Base-by-base conservation (phyloP, 2,329 filamentous ascomycete genomes). In the Venturia nashicola region DNA sequence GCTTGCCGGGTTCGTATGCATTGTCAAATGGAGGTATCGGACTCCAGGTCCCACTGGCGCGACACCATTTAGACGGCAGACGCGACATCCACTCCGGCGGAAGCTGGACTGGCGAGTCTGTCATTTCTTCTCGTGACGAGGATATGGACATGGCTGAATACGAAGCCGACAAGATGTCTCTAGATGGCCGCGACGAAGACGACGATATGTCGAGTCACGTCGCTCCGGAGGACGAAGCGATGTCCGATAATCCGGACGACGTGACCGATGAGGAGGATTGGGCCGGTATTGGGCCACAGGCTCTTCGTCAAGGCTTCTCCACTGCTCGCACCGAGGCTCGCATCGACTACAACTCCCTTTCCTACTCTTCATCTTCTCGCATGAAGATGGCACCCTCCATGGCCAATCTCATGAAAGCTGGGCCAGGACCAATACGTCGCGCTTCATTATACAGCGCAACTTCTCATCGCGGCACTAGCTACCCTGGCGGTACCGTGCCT, bases 251-350 rank as follows among this genome's bases (percentile, higher is more conserved):
- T 71, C 85, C 90, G 66, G 87, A 89, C 68, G 69, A 96, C 72
- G 83, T 90, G 65, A 97, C 94, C 32, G 94, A 97, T 72, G 91
- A 97, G 72, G 93, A 97, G 76, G 92, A 97, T 76, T 97, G 93
- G 92, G 90, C 89, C 59, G 86, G 89, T 62, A 88, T 96, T 67
- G 93, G 91, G 63, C 90, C 92, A 39, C 91, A 89, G 63, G 90
- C 90, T 68, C 82, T 97, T 69, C 86, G 92, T 76, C 86, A 81
- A 75, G 23, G 32, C 54, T 43, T 32, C 32, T 51, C 42, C 23
- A 27, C 62, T 14, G 32, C 61, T 57, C n/a, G 27, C 40, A 40
- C 34, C 32, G 39, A 48, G 59, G n/a, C 57, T 39, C 72, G 67
- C 69, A 72, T 64, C 68, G 72, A 75, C 67, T 75, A 75, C 67